Evolutionary conservation across 371 early-diverging fungal genomes (phyloP).

Genomic region (Cladochytrium tenue): DNA sequence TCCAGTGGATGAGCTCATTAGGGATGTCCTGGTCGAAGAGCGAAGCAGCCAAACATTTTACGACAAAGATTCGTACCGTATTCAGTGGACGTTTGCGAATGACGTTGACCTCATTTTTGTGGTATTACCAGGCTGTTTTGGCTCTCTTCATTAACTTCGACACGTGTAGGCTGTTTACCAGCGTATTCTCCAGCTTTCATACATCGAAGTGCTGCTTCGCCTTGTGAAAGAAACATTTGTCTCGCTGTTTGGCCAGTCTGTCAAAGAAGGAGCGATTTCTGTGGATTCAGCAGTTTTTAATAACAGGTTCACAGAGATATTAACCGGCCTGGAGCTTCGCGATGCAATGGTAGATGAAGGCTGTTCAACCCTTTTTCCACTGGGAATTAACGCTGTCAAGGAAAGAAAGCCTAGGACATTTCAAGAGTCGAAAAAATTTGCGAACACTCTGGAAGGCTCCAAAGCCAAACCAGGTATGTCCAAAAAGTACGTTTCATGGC

Average conservation of each 20-base stretch:
- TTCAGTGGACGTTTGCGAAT: slow-evolving; percentile 85
- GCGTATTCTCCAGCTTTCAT: slow-evolving; percentile 80
- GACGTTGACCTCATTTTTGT: slow-evolving; percentile 87
- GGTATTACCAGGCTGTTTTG: too few relatives aligned
- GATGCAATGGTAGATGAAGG: slow-evolving; percentile 35
- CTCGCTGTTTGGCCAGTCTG: slow-evolving; percentile 16
- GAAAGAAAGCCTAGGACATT: slow-evolving; percentile 73
- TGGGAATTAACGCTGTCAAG: slow-evolving; percentile 25
- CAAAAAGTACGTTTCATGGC: too few relatives aligned
- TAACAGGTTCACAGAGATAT: slow-evolving; percentile 47
- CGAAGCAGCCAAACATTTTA: slow-evolving; percentile 50
- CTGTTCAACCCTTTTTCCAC: background rate
- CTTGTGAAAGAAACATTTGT: slow-evolving; percentile 57
- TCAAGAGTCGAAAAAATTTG: slow-evolving; percentile 80
- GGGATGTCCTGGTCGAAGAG: slow-evolving; percentile 79
- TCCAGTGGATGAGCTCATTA: slow-evolving; percentile 74
- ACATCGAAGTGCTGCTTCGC: slow-evolving; percentile 82
- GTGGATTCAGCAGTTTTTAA: slow-evolving; percentile 41
- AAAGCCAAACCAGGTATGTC: slow-evolving; percentile 55
- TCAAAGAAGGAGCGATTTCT: slow-evolving; percentile 11
- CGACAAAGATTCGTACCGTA: slow-evolving; percentile 60
- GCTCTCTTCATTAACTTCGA: too few relatives aligned
- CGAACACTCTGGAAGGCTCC: slow-evolving; percentile 72
- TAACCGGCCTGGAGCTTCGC: slow-evolving; percentile 47
- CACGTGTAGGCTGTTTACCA: slow-evolving; percentile 91